Base-by-base conservation (phyloP, 2,329 filamentous ascomycete genomes). In the Pseudonectria foliicola region DNA sequence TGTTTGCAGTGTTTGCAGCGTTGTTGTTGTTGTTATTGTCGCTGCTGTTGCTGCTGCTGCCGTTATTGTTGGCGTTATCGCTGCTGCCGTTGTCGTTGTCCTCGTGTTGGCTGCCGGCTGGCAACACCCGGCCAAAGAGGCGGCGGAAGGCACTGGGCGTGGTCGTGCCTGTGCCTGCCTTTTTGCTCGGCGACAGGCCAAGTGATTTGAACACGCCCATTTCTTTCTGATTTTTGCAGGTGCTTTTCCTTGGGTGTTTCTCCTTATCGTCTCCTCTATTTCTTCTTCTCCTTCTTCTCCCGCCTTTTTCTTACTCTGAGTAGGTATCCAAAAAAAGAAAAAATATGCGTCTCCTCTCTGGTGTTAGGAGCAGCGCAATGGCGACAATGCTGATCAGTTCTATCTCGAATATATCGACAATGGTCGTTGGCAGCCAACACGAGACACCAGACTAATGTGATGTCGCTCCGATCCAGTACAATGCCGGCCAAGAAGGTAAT, bases 121-220 rank as follows among this genome's bases (percentile, higher is more conserved):
- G 45, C 44, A 44, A 36, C 34, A 38, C 41, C 26, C 54, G 49
- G 8, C 54, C 48, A 39, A 61, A 54, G 34, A 58, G 44, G 37
- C 47, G 52, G 13, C 57, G 57, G 13, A 61, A 35, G 24, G 49
- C 47, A 30, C 46, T 53, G 23, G 39, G 40, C 10, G 40, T 48
- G 31, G 37, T 40, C 14, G 50, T 42, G 27, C 50, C 42, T 53
- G 50, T 42, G 27, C 50, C 42, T 53, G 50, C 54, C 36, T 48
- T 48, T 39, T 48, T 56, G 46, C 54, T 54, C 34, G 49, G 48
- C 40, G 49, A 54, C 44, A 58, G 46, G 28, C 54, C 44, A 7
- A 56, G 34, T 30, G 49, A 52, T 41, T 55, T 57, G 33, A 56
- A 34, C 29, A 53, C 45, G 27, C 50, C 38, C 46, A 57, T 57